phyloP scores from a whole-genome alignment of 2,329 filamentous ascomycete species.

The Phialophora chinensis region DNA sequence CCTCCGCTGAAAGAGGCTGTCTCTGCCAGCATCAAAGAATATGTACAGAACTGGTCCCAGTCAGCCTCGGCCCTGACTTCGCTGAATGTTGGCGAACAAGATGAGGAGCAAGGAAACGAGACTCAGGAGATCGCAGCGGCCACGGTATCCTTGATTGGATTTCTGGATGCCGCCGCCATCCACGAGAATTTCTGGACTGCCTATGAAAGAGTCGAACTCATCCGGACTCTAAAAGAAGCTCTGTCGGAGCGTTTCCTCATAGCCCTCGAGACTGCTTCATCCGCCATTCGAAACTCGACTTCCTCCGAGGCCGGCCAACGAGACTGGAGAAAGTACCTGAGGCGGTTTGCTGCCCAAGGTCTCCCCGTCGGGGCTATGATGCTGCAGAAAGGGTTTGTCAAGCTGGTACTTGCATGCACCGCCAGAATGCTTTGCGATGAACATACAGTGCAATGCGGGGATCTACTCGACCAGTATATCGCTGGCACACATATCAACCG shows the following conservation, averaged over 20 bases:
- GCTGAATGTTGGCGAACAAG: slow-evolving; percentile 61
- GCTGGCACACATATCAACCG: slow-evolving; percentile 56
- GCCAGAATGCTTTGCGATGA: slow-evolving; percentile 72
- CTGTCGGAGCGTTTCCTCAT: slow-evolving; percentile 85
- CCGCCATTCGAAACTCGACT: slow-evolving; percentile 82
- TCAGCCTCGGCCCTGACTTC: slow-evolving; percentile 64
- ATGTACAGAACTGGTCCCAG: slow-evolving; percentile 72
- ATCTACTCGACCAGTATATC: slow-evolving; percentile 77
- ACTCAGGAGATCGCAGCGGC: slow-evolving; percentile 74
- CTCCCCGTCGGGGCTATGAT: slow-evolving; percentile 90
- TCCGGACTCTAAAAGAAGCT: slow-evolving; percentile 73
- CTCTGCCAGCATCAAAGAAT: slow-evolving; percentile 70
- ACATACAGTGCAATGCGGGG: slow-evolving; percentile 63
- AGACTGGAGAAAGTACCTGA: slow-evolving; percentile 87
- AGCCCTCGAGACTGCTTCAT: slow-evolving; percentile 85
- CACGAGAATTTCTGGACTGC: slow-evolving; percentile 82
- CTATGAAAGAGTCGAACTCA: slow-evolving; percentile 72
- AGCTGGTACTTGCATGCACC: slow-evolving; percentile 77
- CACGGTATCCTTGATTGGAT: slow-evolving; percentile 84
- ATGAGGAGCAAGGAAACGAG: slow-evolving; percentile 59
- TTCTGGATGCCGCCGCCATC: slow-evolving; percentile 79
- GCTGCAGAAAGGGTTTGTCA: slow-evolving; percentile 85
- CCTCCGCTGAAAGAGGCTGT: slow-evolving; percentile 70
- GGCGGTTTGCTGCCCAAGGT: slow-evolving; percentile 78
- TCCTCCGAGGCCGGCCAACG: slow-evolving; percentile 68